A percentile compares a stretch with the other conserved stretches of the same genome.
Conservation (phyloP, 129 eudicot species). For the Artemisia tridentata region DNA sequence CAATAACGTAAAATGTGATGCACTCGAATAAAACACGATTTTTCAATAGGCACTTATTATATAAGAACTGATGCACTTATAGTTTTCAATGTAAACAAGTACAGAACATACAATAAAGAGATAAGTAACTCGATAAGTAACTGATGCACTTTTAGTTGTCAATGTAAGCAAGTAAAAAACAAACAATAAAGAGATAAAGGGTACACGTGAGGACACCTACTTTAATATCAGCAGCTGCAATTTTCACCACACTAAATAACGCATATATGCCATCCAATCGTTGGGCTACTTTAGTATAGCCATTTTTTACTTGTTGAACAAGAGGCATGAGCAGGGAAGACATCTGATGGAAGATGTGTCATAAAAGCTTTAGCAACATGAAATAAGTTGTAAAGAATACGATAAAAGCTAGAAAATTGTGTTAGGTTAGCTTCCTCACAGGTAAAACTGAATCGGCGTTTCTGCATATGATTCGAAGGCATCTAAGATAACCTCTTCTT, state of each 20-base stretch:
- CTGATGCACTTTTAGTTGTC: not conserved
- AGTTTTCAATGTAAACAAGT: too few relatives aligned
- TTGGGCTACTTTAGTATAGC: conserved; percentile 82
- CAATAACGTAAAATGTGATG: too few relatives aligned
- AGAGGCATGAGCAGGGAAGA: conserved; percentile 71
- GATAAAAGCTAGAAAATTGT: not conserved
- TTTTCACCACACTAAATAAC: conserved; percentile 57
- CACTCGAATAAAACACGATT: too few relatives aligned
- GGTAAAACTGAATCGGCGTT: conserved; percentile 66
- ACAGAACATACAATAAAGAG: too few relatives aligned
- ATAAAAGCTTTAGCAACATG: conserved; percentile 9
- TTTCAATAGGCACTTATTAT: too few relatives aligned
- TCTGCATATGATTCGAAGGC: conserved; percentile 58
- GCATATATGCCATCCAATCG: conserved; percentile 97
- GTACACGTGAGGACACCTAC: conserved; percentile 46
- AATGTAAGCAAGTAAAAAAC: not conserved
- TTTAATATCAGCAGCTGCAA: conserved; percentile 82
- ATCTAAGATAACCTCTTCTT: conserved; percentile 89
- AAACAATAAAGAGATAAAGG: not conserved
- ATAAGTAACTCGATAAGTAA: too few relatives aligned
- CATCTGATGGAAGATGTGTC: conserved; percentile 39
- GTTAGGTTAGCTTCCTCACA: conserved; percentile 41
- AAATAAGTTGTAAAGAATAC: not conserved
- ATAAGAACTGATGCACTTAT: too few relatives aligned
- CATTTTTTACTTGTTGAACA: conserved; percentile 77